Base-by-base conservation (phyloP, 2,329 filamentous ascomycete genomes). In the Paecilomyces niveus region DNA sequence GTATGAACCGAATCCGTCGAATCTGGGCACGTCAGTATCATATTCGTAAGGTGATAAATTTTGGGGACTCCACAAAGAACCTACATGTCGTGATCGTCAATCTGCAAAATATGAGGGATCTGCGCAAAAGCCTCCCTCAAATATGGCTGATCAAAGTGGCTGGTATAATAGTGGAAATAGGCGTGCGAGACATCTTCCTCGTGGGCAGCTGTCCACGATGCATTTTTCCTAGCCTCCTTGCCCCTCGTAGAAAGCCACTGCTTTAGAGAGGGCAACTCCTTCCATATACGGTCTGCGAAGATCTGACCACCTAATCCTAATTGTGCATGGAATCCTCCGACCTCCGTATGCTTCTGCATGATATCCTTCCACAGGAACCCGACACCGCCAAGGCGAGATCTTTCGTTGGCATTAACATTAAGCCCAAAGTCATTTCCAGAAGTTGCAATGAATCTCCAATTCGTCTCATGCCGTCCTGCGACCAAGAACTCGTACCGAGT, bases 361-460 rank as follows among this genome's bases (percentile, higher is more conserved):
- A 99, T 92, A 67, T 99, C 94, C 69, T 97, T 97, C 94, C 94
- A 99, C 93, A 99, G 96, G 70, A 94, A 90, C 0, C 92, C 90
- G 1, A 95, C 84, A 1, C 94, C 94, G 31, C 94, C 94, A 1
- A 97, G 83, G 66, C 89, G 90, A 32, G 87, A 85, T 51, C 93
- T 85, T 66, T 99, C 94, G 61, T 89, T 91, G 57, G 92, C 88
- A 62, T 87, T 92, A 1, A 96, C 94, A 63, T 89, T 88, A 29
- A 95, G 82, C 0, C 91, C 89, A 72, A 97, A 99, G 71, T 99
- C 94, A 69, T 97, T 97, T 3, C 93, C 93, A 13, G 92, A 97
- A 67, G 96, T 94, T 10, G 92, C 90, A 66, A 97, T 89, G 72
- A 97, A 97, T 24, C 93, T 88, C 94, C 94, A 99, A 68, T 88